These are phyloP conservation scores for Poterioochromonas sp. DNA, from an alignment of 352 stramenopile species.

Conservation along the genomic window DNA sequence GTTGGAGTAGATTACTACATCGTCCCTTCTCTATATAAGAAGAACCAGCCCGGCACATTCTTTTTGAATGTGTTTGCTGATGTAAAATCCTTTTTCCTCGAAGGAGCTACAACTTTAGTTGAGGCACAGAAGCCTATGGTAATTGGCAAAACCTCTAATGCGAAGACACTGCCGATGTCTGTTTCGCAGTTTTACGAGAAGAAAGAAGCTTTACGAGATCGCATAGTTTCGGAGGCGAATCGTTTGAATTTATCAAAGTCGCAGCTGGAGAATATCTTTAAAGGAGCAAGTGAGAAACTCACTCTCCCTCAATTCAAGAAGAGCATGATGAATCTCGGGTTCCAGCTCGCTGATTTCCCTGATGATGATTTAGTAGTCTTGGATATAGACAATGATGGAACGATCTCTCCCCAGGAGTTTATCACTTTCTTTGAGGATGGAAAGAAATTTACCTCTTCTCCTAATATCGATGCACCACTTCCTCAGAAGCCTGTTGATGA, in stretches of 20 bases:
- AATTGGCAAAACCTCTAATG: not conserved
- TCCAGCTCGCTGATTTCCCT: constrained; percentile 35
- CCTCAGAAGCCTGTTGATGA: constrained; percentile 29
- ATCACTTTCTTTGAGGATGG: constrained; percentile 28
- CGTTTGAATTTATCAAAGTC: constrained; percentile 17
- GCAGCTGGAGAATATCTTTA: constrained; percentile 25
- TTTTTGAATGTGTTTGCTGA: constrained; percentile 35
- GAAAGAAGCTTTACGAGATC: constrained; percentile 32
- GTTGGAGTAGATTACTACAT: constrained; percentile 30
- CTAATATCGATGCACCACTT: not conserved
- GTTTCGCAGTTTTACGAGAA: constrained; percentile 32
- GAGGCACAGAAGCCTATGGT: constrained; percentile 2
- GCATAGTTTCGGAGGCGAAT: constrained; percentile 32
- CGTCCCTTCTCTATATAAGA: constrained; percentile 36
- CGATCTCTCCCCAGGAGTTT: constrained; percentile 32
- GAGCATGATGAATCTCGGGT: constrained; percentile 31
- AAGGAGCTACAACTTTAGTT: not conserved
- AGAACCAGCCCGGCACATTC: constrained; percentile 21
- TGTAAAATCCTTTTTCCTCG: not conserved
- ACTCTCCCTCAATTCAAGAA: constrained; percentile 30
- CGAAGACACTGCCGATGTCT: constrained; percentile 24
- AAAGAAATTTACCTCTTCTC: not conserved
- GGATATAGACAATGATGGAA: constrained; percentile 27
- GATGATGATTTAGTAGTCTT: constrained; percentile 37
- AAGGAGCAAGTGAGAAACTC: not conserved